Base-by-base conservation (phyloP, 495 filamentous ascomycete genomes). In the Penicillium cosmopolitanum region DNA sequence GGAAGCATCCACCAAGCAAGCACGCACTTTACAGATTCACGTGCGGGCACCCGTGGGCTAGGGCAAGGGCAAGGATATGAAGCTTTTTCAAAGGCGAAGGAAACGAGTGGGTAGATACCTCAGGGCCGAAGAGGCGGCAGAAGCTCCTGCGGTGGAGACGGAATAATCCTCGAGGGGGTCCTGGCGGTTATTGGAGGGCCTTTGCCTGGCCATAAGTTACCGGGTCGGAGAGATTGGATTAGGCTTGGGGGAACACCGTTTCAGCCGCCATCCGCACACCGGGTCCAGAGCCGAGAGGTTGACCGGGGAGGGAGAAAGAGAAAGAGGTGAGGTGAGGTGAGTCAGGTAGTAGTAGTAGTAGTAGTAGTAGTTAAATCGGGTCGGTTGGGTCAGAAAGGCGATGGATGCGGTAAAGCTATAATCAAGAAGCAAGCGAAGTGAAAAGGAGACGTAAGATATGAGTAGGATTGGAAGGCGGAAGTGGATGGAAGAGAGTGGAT, bases 121-220 rank as follows among this genome's bases (percentile, higher is more conserved):
- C 69, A 66, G 66, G 61, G 77, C 72, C 73, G 80, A 70, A 73
- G 74, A 74, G 69, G 76, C 62, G 65, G 68, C 63, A 59, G 72
- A 65, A 67, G 67, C 64, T 71, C 69, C 73, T 69, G 76, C 69
- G 67, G 77, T 68, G 63, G 75, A 70, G 40, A 71, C 63, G 66
- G 73, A 67, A 72, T 71, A 72, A 68, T 78, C 77, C 76, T 80
- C 75, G 66, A 73, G 70, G 71, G 78, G 74, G 75, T 79, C 76
- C 76, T 80, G 78, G 65, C 74, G 76, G 70, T 75, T 73, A 71
- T 67, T 61, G 67, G 68, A 73, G 67, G 75, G 72, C 73, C 74
- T 77, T 77, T 75, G 75, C 63, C 75, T 80, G 75, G 78, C 78
- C 78, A 80, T 80, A 80, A 76, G 78, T 79, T 74, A 72, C 69